A percentile compares a stretch with the other conserved stretches of the same genome.
phyloP scores from a whole-genome alignment of 1,139 yeast genomes.

The Saccharomycopsis hybrid region DNA sequence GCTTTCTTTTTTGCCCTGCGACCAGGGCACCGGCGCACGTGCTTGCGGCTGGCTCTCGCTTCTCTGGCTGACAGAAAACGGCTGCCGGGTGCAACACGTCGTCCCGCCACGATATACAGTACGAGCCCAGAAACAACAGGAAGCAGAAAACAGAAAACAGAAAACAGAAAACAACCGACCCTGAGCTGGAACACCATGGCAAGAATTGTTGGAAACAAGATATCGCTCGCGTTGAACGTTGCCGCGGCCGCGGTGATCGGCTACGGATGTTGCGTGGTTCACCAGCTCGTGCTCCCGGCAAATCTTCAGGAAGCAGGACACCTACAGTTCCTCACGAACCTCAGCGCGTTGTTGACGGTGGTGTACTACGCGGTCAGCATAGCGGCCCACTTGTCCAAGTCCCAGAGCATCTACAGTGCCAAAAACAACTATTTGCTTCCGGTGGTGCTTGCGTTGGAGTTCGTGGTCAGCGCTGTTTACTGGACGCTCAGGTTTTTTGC shows the following conservation, averaged over 20 bases:
- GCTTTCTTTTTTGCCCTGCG: slow-evolving; percentile 26
- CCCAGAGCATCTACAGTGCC: not conserved
- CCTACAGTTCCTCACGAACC: slow-evolving; percentile 18
- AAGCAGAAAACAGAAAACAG: too few species aligned
- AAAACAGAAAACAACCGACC: too few species aligned
- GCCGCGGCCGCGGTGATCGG: not conserved
- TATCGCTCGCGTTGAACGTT: not conserved
- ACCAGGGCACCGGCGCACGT: too few species aligned
- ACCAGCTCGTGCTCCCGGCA: slow-evolving; percentile 10
- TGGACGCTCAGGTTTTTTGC: slow-evolving; percentile 18
- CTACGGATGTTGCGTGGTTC: not conserved
- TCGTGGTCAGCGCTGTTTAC: slow-evolving; percentile 18
- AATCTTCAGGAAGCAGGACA: slow-evolving; percentile 17
- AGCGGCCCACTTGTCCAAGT: not conserved
- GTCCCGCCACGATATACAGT: too few species aligned
- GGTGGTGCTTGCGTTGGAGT: slow-evolving; percentile 16
- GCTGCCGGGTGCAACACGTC: too few species aligned
- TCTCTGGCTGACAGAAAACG: too few species aligned
- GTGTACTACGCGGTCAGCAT: slow-evolving; percentile 11
- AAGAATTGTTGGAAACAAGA: not conserved
- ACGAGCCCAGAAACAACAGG: too few species aligned
- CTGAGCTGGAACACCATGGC: not conserved
- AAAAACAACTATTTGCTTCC: slow-evolving; percentile 19
- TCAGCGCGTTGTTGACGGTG: slow-evolving; percentile 13
- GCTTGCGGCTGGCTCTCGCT: too few species aligned